Percentiles rank a stretch among this genome's conserved stretches.
These are phyloP conservation scores for Geoglossum cookeanum DNA, from an alignment of 2,329 filamentous ascomycete species.

Conservation along the genomic window DNA sequence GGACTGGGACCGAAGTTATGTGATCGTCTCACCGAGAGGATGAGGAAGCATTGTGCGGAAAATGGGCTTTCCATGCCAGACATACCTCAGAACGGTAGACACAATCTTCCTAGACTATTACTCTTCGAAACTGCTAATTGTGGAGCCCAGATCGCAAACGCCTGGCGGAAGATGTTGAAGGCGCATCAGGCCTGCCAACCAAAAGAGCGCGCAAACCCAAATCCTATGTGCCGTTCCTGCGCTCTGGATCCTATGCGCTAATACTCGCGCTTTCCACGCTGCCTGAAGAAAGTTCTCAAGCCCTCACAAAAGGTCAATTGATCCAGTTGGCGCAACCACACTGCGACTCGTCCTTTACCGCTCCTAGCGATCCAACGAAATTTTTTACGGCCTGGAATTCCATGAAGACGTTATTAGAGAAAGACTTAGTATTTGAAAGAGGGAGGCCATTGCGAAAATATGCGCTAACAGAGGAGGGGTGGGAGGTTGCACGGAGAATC, in stretches of 20 bases:
- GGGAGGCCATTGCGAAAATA: conserved; percentile 51
- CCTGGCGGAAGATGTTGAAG: conserved; percentile 17
- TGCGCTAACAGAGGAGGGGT: conserved; percentile 55
- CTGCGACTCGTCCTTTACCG: conserved; percentile 55
- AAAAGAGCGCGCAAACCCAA: conserved; percentile 41
- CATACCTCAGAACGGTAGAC: conserved; percentile 28
- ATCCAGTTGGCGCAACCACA: conserved; percentile 51
- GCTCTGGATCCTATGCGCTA: conserved; percentile 59
- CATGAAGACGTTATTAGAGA: conserved; percentile 55
- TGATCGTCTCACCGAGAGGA: conserved; percentile 42
- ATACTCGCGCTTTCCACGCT: conserved; percentile 45
- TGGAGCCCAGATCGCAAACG: conserved; percentile 7
- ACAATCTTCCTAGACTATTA: conserved; percentile 1
- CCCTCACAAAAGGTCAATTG: conserved; percentile 48
- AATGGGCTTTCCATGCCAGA: conserved; percentile 51
- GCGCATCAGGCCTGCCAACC: conserved; percentile 17
- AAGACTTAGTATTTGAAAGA: conserved; percentile 54
- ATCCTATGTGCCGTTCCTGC: conserved; percentile 49
- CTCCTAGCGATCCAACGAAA: conserved; percentile 44
- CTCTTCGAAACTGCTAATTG: conserved; percentile 2
- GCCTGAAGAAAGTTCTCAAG: conserved; percentile 32
- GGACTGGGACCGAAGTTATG: conserved; percentile 57
- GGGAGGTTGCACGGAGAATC: conserved; percentile 51
- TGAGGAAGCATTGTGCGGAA: conserved; percentile 37
- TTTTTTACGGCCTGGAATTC: conserved; percentile 70